These are phyloP conservation scores for Ricinus communis DNA, from an alignment of 345 rosid species.

Conservation along the genomic window DNA sequence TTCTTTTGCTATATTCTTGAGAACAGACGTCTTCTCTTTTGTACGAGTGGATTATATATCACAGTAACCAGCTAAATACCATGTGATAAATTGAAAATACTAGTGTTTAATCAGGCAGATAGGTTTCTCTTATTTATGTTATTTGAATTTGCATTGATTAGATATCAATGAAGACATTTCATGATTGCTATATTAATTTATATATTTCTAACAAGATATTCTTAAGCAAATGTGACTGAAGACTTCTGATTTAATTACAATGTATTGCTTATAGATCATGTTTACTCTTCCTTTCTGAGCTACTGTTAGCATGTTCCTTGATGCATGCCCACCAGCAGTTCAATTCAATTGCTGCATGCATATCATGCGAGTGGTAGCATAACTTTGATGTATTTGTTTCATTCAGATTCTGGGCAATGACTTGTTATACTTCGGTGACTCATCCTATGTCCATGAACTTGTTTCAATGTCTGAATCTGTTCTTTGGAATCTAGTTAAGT, in stretches of 20 bases:
- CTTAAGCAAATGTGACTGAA: not conserved
- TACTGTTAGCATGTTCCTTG: not conserved
- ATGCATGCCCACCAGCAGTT: not conserved
- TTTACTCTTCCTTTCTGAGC: not conserved
- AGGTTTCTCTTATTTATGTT: not conserved
- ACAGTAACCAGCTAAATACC: not conserved
- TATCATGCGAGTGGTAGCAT: not conserved
- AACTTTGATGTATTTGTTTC: slow-evolving; percentile 3
- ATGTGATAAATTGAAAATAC: not conserved
- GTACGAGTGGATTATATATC: not conserved
- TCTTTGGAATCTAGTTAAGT: slow-evolving; percentile 47
- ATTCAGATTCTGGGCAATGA: slow-evolving; percentile 63
- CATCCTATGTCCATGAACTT: slow-evolving; percentile 62
- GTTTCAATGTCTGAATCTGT: slow-evolving; percentile 39
- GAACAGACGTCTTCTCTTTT: not conserved
- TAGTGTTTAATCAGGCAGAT: slow-evolving; percentile 1
- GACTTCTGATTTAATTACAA: not conserved
- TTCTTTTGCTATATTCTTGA: not conserved
- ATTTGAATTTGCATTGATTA: not conserved
- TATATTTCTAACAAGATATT: not conserved
- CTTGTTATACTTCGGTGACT: slow-evolving; percentile 57
- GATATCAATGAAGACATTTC: not conserved
- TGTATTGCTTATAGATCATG: not conserved
- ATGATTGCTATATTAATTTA: slow-evolving; percentile 1
- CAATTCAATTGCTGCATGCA: not conserved